Percentiles rank a stretch among this genome's conserved stretches.
phyloP scores from a whole-genome alignment of 169 alveolate genomes.

The Cryptosporidium felis region DNA sequence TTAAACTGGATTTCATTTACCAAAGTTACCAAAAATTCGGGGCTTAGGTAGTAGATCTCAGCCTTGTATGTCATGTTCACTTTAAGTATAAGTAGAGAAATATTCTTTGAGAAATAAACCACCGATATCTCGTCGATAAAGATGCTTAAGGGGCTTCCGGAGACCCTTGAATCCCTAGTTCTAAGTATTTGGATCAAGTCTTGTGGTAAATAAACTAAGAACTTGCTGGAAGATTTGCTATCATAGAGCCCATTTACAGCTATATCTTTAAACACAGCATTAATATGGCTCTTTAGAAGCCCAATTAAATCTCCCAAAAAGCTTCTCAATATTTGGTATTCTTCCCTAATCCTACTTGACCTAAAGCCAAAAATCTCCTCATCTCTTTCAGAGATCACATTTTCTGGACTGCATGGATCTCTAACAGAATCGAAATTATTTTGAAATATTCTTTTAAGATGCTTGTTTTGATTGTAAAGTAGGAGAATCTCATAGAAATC shows the following conservation, averaged over 20 bases:
- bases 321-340: not conserved
- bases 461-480: not conserved
- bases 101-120: not conserved
- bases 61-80: not conserved
- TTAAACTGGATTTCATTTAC: not conserved
- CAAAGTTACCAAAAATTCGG: not conserved
- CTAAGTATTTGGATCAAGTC: not conserved
- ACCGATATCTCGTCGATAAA: slow-evolving; percentile 8
- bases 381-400: not conserved
- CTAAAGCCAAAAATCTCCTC: not conserved
- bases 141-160: not conserved
- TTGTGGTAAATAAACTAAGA: slow-evolving; percentile 3
- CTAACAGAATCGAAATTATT: not conserved
- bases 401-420: not conserved
- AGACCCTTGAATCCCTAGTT: not conserved
- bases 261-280: slow-evolving; percentile 6
- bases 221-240: not conserved
- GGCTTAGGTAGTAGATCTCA: not conserved
- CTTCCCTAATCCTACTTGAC: not conserved
- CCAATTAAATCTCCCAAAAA: not conserved
- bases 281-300: not conserved
- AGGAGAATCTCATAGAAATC: slow-evolving; percentile 19
- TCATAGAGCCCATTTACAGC: slow-evolving; percentile 8
- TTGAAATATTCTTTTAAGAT: not conserved
- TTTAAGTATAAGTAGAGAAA: not conserved